Evolutionary conservation across 108 stramenopile species (phyloP).

Genomic region (Mayamaea pseudoterrestris): DNA sequence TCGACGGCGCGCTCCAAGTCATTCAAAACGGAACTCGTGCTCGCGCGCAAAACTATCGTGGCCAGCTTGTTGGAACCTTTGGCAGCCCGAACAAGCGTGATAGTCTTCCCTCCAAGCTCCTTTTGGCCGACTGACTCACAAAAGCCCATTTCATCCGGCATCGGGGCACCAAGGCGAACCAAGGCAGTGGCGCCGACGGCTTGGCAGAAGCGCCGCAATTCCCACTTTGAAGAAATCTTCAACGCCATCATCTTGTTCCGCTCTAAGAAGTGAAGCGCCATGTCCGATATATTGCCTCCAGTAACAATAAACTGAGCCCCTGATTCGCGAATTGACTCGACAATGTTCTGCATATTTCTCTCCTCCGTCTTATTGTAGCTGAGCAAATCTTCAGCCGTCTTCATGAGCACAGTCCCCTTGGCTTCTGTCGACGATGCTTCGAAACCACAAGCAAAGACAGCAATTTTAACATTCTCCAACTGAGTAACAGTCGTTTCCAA

Average conservation of each 20-base stretch:
- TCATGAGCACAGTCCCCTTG: conserved; percentile 99
- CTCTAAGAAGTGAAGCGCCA: conserved; percentile 96
- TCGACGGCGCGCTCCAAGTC: conserved; percentile 97
- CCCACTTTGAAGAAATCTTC: conserved; percentile 93
- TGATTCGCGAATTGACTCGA: conserved; percentile 86
- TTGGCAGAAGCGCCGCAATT: conserved; percentile 89
- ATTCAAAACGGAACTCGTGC: conserved; percentile 82
- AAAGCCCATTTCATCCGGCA: conserved; percentile 94
- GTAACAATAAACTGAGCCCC: conserved; percentile 87
- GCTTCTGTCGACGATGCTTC: conserved; percentile 95
- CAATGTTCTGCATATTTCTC: conserved; percentile 93
- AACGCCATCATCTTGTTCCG: conserved; percentile 86
- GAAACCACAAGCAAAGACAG: conserved; percentile 91
- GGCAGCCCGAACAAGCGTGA: conserved; percentile 81
- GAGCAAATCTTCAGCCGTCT: conserved; percentile 94
- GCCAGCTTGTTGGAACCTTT: conserved; percentile 64
- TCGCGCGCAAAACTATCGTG: conserved; percentile 90
- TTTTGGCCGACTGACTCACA: conserved; percentile 56
- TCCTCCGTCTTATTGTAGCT: conserved; percentile 97
- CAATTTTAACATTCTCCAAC: conserved; percentile 79
- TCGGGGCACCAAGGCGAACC: conserved; percentile 90
- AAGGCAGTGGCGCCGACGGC: conserved; percentile 92
- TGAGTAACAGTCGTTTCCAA: conserved; percentile 69
- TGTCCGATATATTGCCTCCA: conserved; percentile 86
- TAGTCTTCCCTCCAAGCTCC: conserved; percentile 86